A percentile compares a stretch with the other conserved stretches of the same genome.
These are phyloP conservation scores for Naganishia friedmannii DNA, from an alignment of 768 basidiomycete species.

Conservation along the genomic window DNA sequence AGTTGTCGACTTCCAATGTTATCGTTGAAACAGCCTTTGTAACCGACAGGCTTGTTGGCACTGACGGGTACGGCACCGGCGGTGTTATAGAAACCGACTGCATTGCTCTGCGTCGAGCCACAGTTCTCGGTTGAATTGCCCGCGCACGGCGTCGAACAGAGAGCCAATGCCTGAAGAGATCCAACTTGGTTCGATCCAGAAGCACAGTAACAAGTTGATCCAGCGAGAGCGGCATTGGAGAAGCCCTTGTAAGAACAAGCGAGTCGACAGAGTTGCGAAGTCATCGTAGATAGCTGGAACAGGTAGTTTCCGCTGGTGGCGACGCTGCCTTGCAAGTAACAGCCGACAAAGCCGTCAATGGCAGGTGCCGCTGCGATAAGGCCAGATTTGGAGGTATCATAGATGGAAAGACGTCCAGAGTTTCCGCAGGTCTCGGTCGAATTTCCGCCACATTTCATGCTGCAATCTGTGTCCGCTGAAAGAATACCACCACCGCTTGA, in stretches of 20 bases:
- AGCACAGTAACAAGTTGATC: conserved; percentile 43
- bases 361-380: conserved; percentile 25
- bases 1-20: conserved; percentile 26
- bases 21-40: conserved; percentile 35
- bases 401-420: conserved; percentile 32
- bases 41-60: conserved; percentile 28
- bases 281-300: conserved; percentile 15
- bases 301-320: conserved; percentile 14
- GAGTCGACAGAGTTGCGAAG: conserved; percentile 41
- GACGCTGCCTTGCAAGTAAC: conserved; percentile 29
- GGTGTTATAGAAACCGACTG: conserved; percentile 9
- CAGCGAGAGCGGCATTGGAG: conserved; percentile 36
- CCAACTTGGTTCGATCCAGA: background rate
- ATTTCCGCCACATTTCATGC: conserved; percentile 38
- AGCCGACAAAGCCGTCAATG: conserved; percentile 36
- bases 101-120: conserved; percentile 25
- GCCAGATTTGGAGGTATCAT: conserved; percentile 36
- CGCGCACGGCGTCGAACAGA: conserved; percentile 7
- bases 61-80: background rate
- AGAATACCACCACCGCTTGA: conserved; percentile 30
- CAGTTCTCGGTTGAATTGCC: conserved; percentile 37
- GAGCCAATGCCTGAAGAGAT: conserved; percentile 6
- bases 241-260: conserved; percentile 38
- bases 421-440: conserved; percentile 36
- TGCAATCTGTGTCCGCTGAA: conserved; percentile 34